These are phyloP conservation scores for Phytophthora pisi DNA, from an alignment of 352 stramenopile genomes.

Conservation along the genomic window DNA sequence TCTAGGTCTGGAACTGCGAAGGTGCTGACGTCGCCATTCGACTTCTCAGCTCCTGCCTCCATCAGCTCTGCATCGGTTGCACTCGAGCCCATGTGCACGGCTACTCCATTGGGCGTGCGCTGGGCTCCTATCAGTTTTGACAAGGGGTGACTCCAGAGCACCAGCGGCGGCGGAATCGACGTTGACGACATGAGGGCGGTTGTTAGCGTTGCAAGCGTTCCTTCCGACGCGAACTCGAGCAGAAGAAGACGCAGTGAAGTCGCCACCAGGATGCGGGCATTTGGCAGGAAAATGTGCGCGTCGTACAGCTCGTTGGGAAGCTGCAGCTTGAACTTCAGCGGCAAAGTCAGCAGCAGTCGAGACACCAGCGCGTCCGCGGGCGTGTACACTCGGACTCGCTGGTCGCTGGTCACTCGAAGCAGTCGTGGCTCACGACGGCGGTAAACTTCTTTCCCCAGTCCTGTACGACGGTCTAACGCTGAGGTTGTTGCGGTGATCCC, in stretches of 20 bases:
- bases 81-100: constrained; percentile 28
- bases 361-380: constrained; percentile 71
- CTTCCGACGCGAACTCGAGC: constrained; percentile 35
- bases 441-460: constrained; percentile 47
- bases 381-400: constrained; percentile 80
- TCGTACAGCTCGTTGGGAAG: constrained; percentile 83
- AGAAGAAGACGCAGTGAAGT: constrained; percentile 78
- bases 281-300: constrained; percentile 71
- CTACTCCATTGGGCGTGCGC: constrained; percentile 27
- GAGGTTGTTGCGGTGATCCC: constrained; percentile 87
- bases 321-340: constrained; percentile 49
- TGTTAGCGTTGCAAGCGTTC: constrained; percentile 36
- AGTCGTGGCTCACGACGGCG: constrained; percentile 68
- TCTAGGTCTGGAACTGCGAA: constrained; percentile 30
- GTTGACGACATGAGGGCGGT: constrained; percentile 41
- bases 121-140: constrained; percentile 32
- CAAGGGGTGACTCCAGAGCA: constrained; percentile 37
- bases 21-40: constrained; percentile 25
- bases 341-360: constrained; percentile 63
- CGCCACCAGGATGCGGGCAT: constrained; percentile 66
- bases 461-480: constrained; percentile 77
- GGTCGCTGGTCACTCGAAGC: constrained; percentile 71
- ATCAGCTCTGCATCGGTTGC: constrained; percentile 20
- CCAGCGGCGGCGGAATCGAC: constrained; percentile 33
- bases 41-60: constrained; percentile 12